A percentile compares a stretch with the other conserved stretches of the same genome.
phyloP scores from a whole-genome alignment of 768 basidiomycete genomes.

The Pleurotus platypus region DNA sequence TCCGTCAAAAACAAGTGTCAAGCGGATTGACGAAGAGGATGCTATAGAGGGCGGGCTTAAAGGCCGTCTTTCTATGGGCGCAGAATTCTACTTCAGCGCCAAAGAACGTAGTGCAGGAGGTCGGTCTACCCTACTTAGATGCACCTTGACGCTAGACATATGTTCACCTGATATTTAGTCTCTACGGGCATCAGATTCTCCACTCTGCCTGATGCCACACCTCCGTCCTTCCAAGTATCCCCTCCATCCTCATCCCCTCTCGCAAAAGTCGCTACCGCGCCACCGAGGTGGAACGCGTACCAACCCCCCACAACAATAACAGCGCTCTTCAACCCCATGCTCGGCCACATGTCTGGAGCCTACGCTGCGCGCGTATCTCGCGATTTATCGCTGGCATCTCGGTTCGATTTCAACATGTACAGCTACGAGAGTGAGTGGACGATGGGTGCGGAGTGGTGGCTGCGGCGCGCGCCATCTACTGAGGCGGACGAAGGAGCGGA shows the following conservation, averaged over 20 bases:
- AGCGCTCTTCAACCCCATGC: slow-evolving; percentile 92
- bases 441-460: slow-evolving; percentile 96
- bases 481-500: slow-evolving; percentile 12
- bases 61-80: slow-evolving; percentile 88
- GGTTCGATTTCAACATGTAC: slow-evolving; percentile 96
- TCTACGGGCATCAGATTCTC: slow-evolving; percentile 94
- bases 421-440: slow-evolving; percentile 97
- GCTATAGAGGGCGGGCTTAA: slow-evolving; percentile 87
- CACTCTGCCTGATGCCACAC: slow-evolving; percentile 79
- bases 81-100: slow-evolving; percentile 90
- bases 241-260: slow-evolving; percentile 31
- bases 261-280: slow-evolving; percentile 17
- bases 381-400: slow-evolving; percentile 81
- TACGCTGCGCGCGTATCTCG: slow-evolving; percentile 86
- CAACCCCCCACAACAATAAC: slow-evolving; percentile 95
- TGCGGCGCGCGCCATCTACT: slow-evolving; percentile 48
- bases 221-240: slow-evolving; percentile 56
- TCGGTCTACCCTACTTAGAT: slow-evolving; percentile 32
- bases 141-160: not conserved
- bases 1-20: slow-evolving; percentile 35
- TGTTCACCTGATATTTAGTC: slow-evolving; percentile 41
- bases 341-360: slow-evolving; percentile 89
- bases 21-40: slow-evolving; percentile 94
- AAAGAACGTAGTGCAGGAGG: slow-evolving; percentile 92
- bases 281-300: slow-evolving; percentile 33